Conservation (phyloP, 176 grass and related monocot species). For the Chloris gayana region DNA sequence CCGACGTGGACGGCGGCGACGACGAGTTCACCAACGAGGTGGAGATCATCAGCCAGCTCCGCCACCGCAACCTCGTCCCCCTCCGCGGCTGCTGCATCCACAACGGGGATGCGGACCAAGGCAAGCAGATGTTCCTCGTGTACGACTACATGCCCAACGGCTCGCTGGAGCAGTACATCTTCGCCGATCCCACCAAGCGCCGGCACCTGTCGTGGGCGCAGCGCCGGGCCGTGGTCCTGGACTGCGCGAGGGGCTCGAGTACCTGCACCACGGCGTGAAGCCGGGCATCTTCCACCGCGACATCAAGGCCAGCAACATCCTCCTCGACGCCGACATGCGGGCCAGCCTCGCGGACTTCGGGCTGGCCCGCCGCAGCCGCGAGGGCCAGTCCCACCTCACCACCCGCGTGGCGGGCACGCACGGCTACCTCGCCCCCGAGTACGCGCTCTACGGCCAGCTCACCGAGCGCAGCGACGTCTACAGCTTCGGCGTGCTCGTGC, state of each 20-base stretch:
- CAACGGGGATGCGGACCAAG: slow-evolving; percentile 36
- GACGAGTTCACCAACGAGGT: slow-evolving; percentile 93
- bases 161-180: slow-evolving; percentile 75
- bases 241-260: slow-evolving; percentile 79
- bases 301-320: slow-evolving; percentile 94
- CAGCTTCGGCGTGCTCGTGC: slow-evolving; percentile 88
- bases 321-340: slow-evolving; percentile 74
- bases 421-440: slow-evolving; percentile 96
- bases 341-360: slow-evolving; percentile 89
- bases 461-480: slow-evolving; percentile 97
- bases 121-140: slow-evolving; percentile 76
- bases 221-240: slow-evolving; percentile 63
- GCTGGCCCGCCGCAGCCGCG: slow-evolving; percentile 72
- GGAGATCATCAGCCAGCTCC: slow-evolving; percentile 88
- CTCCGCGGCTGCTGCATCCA: slow-evolving; percentile 83
- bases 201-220: slow-evolving; percentile 58
- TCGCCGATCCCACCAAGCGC: slow-evolving; percentile 20
- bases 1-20: slow-evolving; percentile 65
- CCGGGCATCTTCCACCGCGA: slow-evolving; percentile 92
- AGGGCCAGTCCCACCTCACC: slow-evolving; percentile 92
- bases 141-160: slow-evolving; percentile 97
- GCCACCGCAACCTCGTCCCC: slow-evolving; percentile 87
- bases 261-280: slow-evolving; percentile 91
- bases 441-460: slow-evolving; percentile 94
- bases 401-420: slow-evolving; percentile 93